phyloP scores from a whole-genome alignment of 805 yeast species.

The Kazachstania martiniae region DNA sequence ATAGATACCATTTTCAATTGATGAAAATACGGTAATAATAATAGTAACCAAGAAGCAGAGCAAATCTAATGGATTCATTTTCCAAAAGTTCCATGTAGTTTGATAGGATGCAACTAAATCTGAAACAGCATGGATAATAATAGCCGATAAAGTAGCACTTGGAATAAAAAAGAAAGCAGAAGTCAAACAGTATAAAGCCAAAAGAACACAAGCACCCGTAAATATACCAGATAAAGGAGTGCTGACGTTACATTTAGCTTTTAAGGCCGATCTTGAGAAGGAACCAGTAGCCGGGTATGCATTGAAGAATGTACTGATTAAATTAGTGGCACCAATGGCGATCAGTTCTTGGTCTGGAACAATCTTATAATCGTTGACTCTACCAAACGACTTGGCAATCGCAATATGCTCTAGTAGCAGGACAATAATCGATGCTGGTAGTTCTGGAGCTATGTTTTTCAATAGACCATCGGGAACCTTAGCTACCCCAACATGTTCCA shows the following conservation, averaged over 20 bases:
- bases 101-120: conserved; percentile 68
- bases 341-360: conserved; percentile 88
- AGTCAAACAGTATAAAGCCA: conserved; percentile 79
- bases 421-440: conserved; percentile 79
- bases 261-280: conserved; percentile 86
- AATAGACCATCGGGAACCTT: conserved; percentile 49
- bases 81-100: conserved; percentile 60
- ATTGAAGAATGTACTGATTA: conserved; percentile 82
- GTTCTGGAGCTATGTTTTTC: conserved; percentile 53
- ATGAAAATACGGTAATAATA: conserved; percentile 60
- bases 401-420: conserved; percentile 86
- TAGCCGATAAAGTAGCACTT: conserved; percentile 75
- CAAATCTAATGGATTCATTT: conserved; percentile 61
- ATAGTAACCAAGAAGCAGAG: conserved; percentile 65
- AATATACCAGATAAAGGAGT: conserved; percentile 89
- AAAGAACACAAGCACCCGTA: conserved; percentile 79
- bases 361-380: conserved; percentile 83
- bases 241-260: conserved; percentile 89
- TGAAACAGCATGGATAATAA: conserved; percentile 87
- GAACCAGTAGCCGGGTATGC: conserved; percentile 97
- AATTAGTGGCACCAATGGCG: conserved; percentile 86
- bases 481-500: conserved; percentile 67
- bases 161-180: conserved; percentile 82
- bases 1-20: conserved; percentile 84
- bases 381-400: conserved; percentile 85